phyloP scores from a whole-genome alignment of 2,329 filamentous ascomycete genomes.

The Cryoendolithus antarcticus region DNA sequence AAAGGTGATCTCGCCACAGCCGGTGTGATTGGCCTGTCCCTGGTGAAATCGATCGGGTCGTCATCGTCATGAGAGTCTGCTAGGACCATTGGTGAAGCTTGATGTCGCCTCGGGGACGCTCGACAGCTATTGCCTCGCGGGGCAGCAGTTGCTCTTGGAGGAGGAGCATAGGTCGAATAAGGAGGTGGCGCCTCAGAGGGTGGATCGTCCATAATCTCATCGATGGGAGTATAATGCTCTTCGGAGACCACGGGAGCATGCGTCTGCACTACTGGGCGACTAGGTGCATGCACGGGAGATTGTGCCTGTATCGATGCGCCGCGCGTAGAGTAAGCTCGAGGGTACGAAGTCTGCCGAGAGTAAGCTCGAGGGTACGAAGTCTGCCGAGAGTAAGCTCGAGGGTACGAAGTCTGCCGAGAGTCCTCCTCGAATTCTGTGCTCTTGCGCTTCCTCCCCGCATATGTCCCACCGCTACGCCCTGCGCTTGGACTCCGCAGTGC shows the following conservation, averaged over 20 bases:
- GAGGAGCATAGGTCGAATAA: slow-evolving; percentile 32
- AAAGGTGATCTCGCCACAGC: not conserved
- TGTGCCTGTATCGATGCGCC: too few species aligned
- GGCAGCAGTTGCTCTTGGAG: not conserved
- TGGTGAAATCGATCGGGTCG: not conserved
- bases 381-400: not conserved
- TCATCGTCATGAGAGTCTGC: not conserved
- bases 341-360: not conserved
- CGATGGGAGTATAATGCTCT: slow-evolving; percentile 27
- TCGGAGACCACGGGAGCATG: slow-evolving; percentile 2
- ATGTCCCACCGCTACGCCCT: not conserved
- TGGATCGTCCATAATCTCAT: slow-evolving; percentile 21
- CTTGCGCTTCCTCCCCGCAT: slow-evolving; percentile 29
- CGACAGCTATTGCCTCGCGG: not conserved
- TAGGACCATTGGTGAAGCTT: not conserved
- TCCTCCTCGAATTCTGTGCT: slow-evolving; percentile 30
- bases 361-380: too few species aligned
- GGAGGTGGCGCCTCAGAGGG: slow-evolving; percentile 25
- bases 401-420: not conserved
- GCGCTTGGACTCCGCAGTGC: slow-evolving; percentile 9
- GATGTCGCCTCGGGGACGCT: not conserved
- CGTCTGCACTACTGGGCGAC: not conserved
- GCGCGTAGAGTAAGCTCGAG: too few species aligned
- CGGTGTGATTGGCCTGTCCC: not conserved
- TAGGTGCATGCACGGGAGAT: too few species aligned